Percentiles rank a stretch among this genome's conserved stretches.
Conservation (phyloP, 2,329 filamentous ascomycete species). For the Pyrenochaeta sp. region DNA sequence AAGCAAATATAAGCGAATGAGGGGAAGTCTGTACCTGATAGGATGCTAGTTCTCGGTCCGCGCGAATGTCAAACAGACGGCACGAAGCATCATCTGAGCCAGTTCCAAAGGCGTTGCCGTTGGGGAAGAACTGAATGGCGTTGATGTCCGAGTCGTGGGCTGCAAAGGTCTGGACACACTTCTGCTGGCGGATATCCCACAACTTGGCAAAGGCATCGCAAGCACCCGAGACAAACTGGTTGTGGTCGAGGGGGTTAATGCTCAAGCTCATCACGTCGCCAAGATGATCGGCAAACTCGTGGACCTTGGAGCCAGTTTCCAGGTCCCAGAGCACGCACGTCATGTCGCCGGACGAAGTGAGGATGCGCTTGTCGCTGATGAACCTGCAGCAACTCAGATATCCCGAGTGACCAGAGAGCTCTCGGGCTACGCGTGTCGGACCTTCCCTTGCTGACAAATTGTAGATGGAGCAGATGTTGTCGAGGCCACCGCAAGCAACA, state of each 20-base stretch:
- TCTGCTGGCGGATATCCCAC: constrained; percentile 98
- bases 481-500: constrained; percentile 95
- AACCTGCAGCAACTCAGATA: constrained; percentile 99
- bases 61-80: constrained; percentile 95
- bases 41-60: constrained; percentile 79
- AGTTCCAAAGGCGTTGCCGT: constrained; percentile 97
- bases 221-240: constrained; percentile 98
- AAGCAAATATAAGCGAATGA: constrained; percentile 1
- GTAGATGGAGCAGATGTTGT: constrained; percentile 99
- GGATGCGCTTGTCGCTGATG: constrained; percentile 96
- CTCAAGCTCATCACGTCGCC: constrained; percentile 99
- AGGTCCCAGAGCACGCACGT: constrained; percentile 99
- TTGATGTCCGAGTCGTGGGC: constrained; percentile 99
- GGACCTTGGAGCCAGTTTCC: constrained; percentile 95
- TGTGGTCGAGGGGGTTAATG: constrained; percentile 98
- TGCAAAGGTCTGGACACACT: constrained; percentile 97
- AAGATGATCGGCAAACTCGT: constrained; percentile 96
- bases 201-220: constrained; percentile 98
- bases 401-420: constrained; percentile 94
- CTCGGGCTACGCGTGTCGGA: constrained; percentile 93
- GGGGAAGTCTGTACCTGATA: constrained; percentile 54
- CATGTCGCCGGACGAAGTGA: constrained; percentile 99
- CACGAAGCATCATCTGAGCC: constrained; percentile 98
- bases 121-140: constrained; percentile 98
- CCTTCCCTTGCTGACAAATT: constrained; percentile 96